Evolutionary conservation across 352 stramenopile genomes (phyloP).

Genomic region (Synura sp.): DNA sequence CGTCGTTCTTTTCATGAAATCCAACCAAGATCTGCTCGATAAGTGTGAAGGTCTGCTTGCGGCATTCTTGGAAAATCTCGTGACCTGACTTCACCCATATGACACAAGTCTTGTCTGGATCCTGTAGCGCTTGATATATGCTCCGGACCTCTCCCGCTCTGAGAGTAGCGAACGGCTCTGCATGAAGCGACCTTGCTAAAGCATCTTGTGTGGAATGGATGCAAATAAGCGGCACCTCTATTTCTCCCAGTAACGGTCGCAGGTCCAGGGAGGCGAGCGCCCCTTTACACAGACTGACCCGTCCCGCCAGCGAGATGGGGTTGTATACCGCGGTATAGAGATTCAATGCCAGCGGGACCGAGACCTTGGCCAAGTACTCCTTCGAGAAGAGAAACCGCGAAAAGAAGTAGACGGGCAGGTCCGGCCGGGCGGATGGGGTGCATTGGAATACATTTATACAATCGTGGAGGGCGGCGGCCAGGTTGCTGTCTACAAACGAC

Average conservation of each 20-base stretch:
- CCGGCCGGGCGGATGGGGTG: conserved; percentile 74
- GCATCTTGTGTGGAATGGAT: conserved; percentile 76
- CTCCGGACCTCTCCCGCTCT: conserved; percentile 64
- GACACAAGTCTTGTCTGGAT: conserved; percentile 56
- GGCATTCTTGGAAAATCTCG: conserved; percentile 87
- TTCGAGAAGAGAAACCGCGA: conserved; percentile 82
- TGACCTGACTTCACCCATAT: conserved; percentile 83
- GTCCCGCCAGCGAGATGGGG: conserved; percentile 79
- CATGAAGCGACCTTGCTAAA: conserved; percentile 75
- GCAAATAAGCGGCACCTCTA: conserved; percentile 71
- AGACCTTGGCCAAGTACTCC: conserved; percentile 80
- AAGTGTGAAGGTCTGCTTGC: conserved; percentile 66
- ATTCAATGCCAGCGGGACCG: conserved; percentile 87
- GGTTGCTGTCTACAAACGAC: conserved; percentile 72
- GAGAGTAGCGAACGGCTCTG: conserved; percentile 60
- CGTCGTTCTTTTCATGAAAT: conserved; percentile 81
- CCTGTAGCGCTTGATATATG: conserved; percentile 65
- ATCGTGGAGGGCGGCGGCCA: conserved; percentile 87
- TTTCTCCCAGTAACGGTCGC: conserved; percentile 55
- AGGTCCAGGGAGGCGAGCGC: conserved; percentile 73
- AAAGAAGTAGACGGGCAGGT: conserved; percentile 89
- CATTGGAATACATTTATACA: conserved; percentile 86
- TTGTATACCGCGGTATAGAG: conserved; percentile 90
- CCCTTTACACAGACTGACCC: conserved; percentile 76
- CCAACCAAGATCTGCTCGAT: conserved; percentile 86